These are phyloP conservation scores for Sporisorium reilianum DNA, from an alignment of 1,284 basidiomycete species.

Conservation along the genomic window DNA sequence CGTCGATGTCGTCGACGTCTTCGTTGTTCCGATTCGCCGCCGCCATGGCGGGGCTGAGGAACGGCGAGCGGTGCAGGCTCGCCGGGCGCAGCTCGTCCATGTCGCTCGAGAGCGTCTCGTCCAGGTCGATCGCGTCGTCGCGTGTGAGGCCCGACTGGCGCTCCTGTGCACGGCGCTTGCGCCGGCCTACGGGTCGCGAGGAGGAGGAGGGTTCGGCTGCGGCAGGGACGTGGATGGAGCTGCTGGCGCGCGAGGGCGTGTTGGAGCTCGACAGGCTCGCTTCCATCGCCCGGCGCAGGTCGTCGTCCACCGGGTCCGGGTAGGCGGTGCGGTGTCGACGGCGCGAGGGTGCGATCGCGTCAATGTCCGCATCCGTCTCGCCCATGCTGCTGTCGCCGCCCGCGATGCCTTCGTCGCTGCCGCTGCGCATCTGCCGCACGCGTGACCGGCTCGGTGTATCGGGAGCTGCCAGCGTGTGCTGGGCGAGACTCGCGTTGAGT, in stretches of 20 bases:
- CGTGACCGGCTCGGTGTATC: constrained; percentile 41
- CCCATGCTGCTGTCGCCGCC: constrained; percentile 19
- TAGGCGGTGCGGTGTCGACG: constrained; percentile 29
- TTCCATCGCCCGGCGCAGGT: constrained; percentile 50
- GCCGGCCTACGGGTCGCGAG: constrained; percentile 28
- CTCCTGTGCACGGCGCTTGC: constrained; percentile 44
- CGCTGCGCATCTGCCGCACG: constrained; percentile 32
- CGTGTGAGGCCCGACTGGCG: constrained; percentile 39
- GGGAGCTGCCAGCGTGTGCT: constrained; percentile 10
- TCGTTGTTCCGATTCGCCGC: constrained; percentile 47
- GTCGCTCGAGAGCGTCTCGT: constrained; percentile 40
- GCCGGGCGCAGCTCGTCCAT: constrained; percentile 28
- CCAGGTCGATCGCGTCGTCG: constrained; percentile 49
- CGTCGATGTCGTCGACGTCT: constrained; percentile 49
- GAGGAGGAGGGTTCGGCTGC: constrained; percentile 17
- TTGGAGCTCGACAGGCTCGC: constrained; percentile 34
- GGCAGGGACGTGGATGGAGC: constrained; percentile 6
- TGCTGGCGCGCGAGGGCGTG: constrained; percentile 21
- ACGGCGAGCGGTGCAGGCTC: constrained; percentile 37
- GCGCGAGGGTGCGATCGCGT: constrained; percentile 57
- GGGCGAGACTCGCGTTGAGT: constrained; percentile 54
- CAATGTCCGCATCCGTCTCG: constrained; percentile 62
- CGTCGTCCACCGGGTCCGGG: constrained; percentile 40
- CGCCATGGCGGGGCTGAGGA: constrained; percentile 47
- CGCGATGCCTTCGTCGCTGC: constrained; percentile 20